Base-by-base conservation (phyloP, 1,284 basidiomycete genomes). In the Exobasidium rhododendri region DNA sequence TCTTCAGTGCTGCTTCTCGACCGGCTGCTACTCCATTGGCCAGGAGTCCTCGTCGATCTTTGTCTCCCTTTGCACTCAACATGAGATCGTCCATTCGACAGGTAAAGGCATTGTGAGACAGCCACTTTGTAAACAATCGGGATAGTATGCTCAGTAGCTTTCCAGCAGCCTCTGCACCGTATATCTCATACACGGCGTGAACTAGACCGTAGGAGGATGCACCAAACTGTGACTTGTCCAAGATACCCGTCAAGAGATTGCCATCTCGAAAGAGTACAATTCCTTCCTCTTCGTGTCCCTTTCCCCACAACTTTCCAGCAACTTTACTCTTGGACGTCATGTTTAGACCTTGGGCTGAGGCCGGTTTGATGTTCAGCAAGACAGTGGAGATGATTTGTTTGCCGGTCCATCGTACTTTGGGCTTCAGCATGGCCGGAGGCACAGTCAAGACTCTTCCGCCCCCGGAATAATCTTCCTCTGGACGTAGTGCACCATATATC, bases 71-170 rank as follows among this genome's bases (percentile, higher is more conserved):
- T 0, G 85, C 84, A 24, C 92, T 97, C 44, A 99, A 84, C 57
- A 91, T 87, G 54, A 99, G 84, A 82, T 99, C 96, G 82, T 99
- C 96, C 92, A 98, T 97, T 47, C 96, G 88, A 82, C 96, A 99
- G 2, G 94, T 94, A 82, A 99, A 99, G 0, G 92, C 96, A 43
- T 93, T 89, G 77, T 93, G 91, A 78, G 98, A 94, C 53, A 98
- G 84, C 82, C 91, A 97, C 80, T 97, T 97, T 59, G 96, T 97
- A 81, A 99, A 92, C 50, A 97, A 83, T 58, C 96, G 87, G 78
- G 91, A 92, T 64, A 98, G 86, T 65, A 97, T 89, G 59, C 93
- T 92, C 40, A 99, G 87, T 7, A 99, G 86, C 74, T 89, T 88
- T 58, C 94, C 96, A 7, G 96, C 94, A 20, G 87, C 83, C 66